Evolutionary conservation across 108 stramenopile species (phyloP).

Genomic region (Poteriospumella lacustris): DNA sequence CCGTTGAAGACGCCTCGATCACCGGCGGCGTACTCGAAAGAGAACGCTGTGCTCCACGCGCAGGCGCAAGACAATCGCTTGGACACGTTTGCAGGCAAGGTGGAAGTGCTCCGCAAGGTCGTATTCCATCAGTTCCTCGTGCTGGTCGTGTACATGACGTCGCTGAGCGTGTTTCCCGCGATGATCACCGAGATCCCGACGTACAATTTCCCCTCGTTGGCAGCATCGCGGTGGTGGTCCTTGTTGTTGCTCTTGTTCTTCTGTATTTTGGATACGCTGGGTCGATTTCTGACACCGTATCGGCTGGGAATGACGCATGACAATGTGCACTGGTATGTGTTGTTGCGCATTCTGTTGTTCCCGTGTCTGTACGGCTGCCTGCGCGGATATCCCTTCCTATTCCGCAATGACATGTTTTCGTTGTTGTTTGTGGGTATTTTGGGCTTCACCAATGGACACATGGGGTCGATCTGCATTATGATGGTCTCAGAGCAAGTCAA

Average conservation of each 20-base stretch:
- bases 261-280: not conserved
- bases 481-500: not conserved
- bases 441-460: conserved; percentile 20
- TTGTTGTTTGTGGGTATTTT: not conserved
- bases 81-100: no score
- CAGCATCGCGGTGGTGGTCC: conserved; percentile 16
- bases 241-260: not conserved
- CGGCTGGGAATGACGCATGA: not conserved
- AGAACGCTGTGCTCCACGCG: not conserved
- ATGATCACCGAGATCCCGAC: conserved; percentile 4
- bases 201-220: not conserved
- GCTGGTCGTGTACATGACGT: not conserved
- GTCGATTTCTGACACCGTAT: not conserved
- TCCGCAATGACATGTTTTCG: conserved; percentile 10
- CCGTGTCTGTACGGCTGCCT: not conserved
- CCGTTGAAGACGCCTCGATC: no score
- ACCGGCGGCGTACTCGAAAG: not conserved
- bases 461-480: not conserved
- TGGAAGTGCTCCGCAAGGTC: not conserved
- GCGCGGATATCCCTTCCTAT: not conserved
- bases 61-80: not conserved
- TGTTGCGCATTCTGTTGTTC: not conserved
- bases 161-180: not conserved
- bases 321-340: not conserved
- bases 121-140: not conserved